A percentile compares a stretch with the other conserved stretches of the same genome.
These are phyloP conservation scores for Didymella pinodella DNA, from an alignment of 2,329 filamentous ascomycete genomes.

Conservation along the genomic window DNA sequence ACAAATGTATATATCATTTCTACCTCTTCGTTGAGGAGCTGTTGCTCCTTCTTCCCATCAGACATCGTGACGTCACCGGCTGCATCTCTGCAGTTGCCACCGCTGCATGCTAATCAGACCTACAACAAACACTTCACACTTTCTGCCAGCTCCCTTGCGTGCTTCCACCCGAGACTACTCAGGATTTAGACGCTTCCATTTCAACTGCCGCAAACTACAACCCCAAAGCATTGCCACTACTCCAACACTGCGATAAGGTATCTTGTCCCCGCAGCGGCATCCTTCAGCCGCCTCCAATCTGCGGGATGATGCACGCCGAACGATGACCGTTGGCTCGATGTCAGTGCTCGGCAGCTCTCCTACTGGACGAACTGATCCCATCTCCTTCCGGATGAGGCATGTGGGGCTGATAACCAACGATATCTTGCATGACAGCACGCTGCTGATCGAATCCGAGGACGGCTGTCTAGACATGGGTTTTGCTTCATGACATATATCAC, in stretches of 20 bases:
- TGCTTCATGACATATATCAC: neutral
- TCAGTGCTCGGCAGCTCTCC: conserved; percentile 5
- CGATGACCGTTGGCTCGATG: neutral
- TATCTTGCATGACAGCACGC: conserved; percentile 5
- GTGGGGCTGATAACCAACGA: conserved; percentile 18
- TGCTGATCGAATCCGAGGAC: neutral
- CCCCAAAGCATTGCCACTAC: neutral
- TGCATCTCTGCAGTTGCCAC: neutral
- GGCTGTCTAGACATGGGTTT: neutral
- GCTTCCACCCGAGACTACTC: neutral
- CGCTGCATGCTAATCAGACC: neutral
- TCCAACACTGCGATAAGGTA: conserved; percentile 2
- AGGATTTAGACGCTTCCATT: neutral
- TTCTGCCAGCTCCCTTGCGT: no score
- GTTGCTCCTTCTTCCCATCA: neutral
- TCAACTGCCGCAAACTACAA: neutral
- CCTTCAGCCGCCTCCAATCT: conserved; percentile 6
- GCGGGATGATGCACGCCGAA: conserved; percentile 7
- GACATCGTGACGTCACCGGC: neutral
- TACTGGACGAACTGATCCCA: neutral
- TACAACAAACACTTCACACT: neutral
- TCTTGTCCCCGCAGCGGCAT: conserved; percentile 3
- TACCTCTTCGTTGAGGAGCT: neutral
- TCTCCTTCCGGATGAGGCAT: conserved; percentile 12
- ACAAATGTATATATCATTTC: conserved; percentile 4